Conservation (phyloP, 2,329 filamentous ascomycete genomes). For the Aspergillus luchuensis region DNA sequence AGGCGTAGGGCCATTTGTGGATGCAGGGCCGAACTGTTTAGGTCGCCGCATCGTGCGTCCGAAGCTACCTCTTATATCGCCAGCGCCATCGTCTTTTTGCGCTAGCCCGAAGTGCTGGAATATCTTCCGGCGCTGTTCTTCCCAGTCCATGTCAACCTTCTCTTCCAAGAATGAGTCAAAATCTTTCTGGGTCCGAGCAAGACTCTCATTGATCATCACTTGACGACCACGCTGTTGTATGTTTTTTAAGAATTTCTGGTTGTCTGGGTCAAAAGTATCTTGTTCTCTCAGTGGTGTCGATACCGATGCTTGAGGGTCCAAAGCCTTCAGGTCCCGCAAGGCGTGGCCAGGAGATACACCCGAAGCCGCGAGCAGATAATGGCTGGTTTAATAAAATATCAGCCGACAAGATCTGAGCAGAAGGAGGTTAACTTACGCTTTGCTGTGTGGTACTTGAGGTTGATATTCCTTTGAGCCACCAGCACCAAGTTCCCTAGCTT, state of each 20-base stretch:
- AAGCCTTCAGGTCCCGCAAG: constrained; percentile 79
- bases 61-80: constrained; percentile 53
- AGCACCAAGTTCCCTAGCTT: constrained; percentile 75
- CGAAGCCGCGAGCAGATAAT: constrained; percentile 90
- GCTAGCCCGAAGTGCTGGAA: constrained; percentile 93
- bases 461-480: constrained; percentile 55
- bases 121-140: constrained; percentile 86
- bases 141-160: constrained; percentile 94
- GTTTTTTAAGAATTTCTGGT: constrained; percentile 75
- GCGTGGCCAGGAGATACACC: constrained; percentile 86
- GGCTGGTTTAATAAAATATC: constrained; percentile 52
- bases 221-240: constrained; percentile 88
- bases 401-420: not conserved
- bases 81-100: constrained; percentile 47
- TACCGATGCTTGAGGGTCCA: constrained; percentile 68
- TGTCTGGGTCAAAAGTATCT: constrained; percentile 56
- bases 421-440: constrained; percentile 50
- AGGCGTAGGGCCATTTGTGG: constrained; percentile 48
- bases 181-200: constrained; percentile 83
- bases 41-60: constrained; percentile 47
- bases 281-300: constrained; percentile 34
- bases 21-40: constrained; percentile 42
- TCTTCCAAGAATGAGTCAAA: constrained; percentile 95
- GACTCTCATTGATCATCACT: constrained; percentile 87
- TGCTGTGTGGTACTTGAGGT: constrained; percentile 48